A percentile compares a stretch with the other conserved stretches of the same genome.
Evolutionary conservation across 495 filamentous ascomycete species (phyloP).

Genomic region (Penicillium robsamsonii): DNA sequence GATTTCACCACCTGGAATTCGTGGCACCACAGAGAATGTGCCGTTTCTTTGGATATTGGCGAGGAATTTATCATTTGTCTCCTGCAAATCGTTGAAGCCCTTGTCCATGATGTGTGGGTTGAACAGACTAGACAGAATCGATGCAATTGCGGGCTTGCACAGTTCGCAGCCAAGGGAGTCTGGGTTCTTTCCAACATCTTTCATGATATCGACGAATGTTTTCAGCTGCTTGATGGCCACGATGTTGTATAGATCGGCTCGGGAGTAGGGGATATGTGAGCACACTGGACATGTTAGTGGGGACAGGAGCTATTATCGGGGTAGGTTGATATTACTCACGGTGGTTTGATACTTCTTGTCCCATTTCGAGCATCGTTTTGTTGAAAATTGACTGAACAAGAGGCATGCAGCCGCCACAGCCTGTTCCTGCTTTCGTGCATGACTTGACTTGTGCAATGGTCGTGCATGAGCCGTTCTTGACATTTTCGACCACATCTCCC

Average conservation of each 20-base stretch:
- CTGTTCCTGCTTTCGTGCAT: slow-evolving; percentile 92
- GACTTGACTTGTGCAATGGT: slow-evolving; percentile 84
- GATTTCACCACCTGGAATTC: slow-evolving; percentile 86
- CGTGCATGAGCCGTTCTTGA: slow-evolving; percentile 84
- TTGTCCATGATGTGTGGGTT: slow-evolving; percentile 84
- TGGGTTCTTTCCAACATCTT: slow-evolving; percentile 69
- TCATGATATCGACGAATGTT: slow-evolving; percentile 80
- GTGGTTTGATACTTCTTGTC: slow-evolving; percentile 86
- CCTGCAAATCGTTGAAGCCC: slow-evolving; percentile 75
- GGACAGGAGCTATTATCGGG: background rate
- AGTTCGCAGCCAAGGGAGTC: slow-evolving; percentile 83
- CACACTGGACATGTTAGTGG: slow-evolving; percentile 53
- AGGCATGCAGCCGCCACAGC: slow-evolving; percentile 93
- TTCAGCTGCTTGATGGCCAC: slow-evolving; percentile 77
- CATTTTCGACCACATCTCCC: slow-evolving; percentile 67
- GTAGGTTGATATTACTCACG: slow-evolving; percentile 32
- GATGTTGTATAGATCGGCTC: slow-evolving; percentile 89
- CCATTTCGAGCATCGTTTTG: slow-evolving; percentile 85
- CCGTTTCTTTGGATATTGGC: slow-evolving; percentile 95
- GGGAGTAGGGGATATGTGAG: slow-evolving; percentile 81
- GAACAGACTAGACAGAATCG: slow-evolving; percentile 80
- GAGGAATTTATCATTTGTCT: slow-evolving; percentile 92
- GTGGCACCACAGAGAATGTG: slow-evolving; percentile 86
- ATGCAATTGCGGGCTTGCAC: slow-evolving; percentile 85
- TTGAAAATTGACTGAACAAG: slow-evolving; percentile 92